Evolutionary conservation across 257 asterid species (phyloP).

Genomic region (Henckelia pumila): DNA sequence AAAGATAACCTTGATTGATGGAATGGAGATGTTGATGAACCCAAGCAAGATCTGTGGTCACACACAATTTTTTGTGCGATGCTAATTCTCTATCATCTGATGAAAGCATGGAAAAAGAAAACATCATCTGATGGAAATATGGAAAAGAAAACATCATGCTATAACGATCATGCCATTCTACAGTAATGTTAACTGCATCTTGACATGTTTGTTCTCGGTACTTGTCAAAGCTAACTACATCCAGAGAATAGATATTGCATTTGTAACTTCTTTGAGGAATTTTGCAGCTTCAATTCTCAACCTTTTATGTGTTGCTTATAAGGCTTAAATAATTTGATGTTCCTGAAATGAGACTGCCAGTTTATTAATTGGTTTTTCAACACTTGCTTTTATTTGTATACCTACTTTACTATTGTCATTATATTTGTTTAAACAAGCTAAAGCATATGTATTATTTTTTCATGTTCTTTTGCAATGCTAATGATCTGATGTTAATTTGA

Average conservation of each 20-base stretch:
- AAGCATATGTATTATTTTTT: not conserved
- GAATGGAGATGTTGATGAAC: not conserved
- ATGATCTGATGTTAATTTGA: conserved; percentile 28
- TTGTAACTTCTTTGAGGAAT: not conserved
- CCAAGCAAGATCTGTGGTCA: not conserved
- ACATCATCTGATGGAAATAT: not conserved
- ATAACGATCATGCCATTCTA: not conserved
- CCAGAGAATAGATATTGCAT: not conserved
- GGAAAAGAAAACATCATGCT: not conserved
- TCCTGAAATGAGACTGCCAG: not conserved
- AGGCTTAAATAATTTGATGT: not conserved
- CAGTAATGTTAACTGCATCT: not conserved
- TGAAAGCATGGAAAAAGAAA: not conserved
- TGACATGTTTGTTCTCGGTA: not conserved
- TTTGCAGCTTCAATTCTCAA: not conserved
- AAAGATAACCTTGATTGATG: not conserved
- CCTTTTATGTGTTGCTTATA: not conserved
- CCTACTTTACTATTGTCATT: not conserved
- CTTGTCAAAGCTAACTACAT: not conserved
- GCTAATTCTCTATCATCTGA: not conserved
- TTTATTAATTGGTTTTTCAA: not conserved
- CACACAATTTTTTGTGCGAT: not conserved
- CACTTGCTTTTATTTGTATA: not conserved
- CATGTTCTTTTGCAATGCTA: not conserved
- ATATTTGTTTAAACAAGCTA: conserved; percentile 10